A percentile compares a stretch with the other conserved stretches of the same genome.
phyloP scores from a whole-genome alignment of 192 early-diverging fungal species.

The Backusella psychrophila region DNA sequence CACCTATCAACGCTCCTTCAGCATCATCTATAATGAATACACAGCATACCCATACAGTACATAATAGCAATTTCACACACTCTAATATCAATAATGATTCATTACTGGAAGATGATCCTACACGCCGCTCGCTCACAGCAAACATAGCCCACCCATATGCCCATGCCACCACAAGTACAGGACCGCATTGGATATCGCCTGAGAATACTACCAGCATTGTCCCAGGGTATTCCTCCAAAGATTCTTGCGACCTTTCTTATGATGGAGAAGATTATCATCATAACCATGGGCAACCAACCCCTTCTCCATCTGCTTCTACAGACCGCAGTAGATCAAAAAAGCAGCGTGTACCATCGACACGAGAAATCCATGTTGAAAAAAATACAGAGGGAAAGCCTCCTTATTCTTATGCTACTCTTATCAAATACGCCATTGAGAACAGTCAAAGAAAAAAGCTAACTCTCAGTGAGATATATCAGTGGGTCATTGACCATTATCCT shows the following conservation, averaged over 20 bases:
- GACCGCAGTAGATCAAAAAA: constrained; percentile 15
- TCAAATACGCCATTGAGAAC: constrained; percentile 72
- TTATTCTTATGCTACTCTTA: constrained; percentile 78
- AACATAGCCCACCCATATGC: background rate
- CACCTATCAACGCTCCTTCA: constrained; percentile 11
- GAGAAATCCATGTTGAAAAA: constrained; percentile 31
- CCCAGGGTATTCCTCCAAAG: constrained; percentile 2
- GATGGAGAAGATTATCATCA: constrained; percentile 8
- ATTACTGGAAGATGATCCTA: background rate
- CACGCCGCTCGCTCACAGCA: background rate
- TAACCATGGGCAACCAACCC: constrained; percentile 6
- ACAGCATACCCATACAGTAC: background rate
- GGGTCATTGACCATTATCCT: constrained; percentile 68
- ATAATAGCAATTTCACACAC: background rate
- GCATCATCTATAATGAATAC: background rate
- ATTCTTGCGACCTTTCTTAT: constrained; percentile 9
- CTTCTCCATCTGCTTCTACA: background rate
- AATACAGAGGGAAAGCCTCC: constrained; percentile 59
- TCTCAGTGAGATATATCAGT: constrained; percentile 78
- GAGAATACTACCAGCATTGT: background rate
- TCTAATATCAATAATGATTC: background rate
- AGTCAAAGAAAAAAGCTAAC: constrained; percentile 64
- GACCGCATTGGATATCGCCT: background rate
- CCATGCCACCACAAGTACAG: background rate
- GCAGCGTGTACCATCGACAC: background rate